phyloP scores from a whole-genome alignment of 768 basidiomycete species.

The Mycena floridula region DNA sequence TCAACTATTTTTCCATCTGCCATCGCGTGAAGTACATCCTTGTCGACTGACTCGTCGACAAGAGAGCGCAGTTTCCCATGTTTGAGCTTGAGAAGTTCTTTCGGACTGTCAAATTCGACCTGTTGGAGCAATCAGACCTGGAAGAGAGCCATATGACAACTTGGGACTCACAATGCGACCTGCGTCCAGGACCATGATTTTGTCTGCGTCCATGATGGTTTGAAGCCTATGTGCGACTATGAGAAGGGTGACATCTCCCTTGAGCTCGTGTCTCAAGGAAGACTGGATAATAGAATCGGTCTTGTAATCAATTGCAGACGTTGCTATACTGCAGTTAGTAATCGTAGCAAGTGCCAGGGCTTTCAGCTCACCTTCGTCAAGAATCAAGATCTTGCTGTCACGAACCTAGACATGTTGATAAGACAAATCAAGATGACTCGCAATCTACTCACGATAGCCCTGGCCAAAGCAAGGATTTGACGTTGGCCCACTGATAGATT shows the following conservation, averaged over 20 bases:
- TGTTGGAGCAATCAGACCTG: not conserved
- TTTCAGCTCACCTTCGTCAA: constrained; percentile 28
- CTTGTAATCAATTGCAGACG: constrained; percentile 48
- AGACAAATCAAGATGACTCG: no score
- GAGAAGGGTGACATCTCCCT: constrained; percentile 51
- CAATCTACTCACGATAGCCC: constrained; percentile 28
- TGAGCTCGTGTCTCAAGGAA: constrained; percentile 61
- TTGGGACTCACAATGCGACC: constrained; percentile 46
- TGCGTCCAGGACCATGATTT: constrained; percentile 48
- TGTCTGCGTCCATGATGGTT: constrained; percentile 65
- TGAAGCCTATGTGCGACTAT: constrained; percentile 68
- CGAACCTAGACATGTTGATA: constrained; percentile 3
- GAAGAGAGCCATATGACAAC: not conserved
- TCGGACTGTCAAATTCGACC: constrained; percentile 37
- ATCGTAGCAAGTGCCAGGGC: constrained; percentile 18
- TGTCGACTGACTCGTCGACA: constrained; percentile 39
- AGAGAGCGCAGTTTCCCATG: constrained; percentile 32
- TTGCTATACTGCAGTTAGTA: constrained; percentile 36
- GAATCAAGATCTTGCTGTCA: constrained; percentile 15
- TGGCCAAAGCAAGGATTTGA: constrained; percentile 46
- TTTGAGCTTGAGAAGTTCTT: constrained; percentile 32
- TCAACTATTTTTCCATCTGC: constrained; percentile 1
- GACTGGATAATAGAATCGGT: constrained; percentile 68
- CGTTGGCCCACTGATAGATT: constrained; percentile 39
- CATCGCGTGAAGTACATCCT: constrained; percentile 28